Evolutionary conservation across 176 grass and related monocot genomes (phyloP).

Genomic region (Triticum turgidum): DNA sequence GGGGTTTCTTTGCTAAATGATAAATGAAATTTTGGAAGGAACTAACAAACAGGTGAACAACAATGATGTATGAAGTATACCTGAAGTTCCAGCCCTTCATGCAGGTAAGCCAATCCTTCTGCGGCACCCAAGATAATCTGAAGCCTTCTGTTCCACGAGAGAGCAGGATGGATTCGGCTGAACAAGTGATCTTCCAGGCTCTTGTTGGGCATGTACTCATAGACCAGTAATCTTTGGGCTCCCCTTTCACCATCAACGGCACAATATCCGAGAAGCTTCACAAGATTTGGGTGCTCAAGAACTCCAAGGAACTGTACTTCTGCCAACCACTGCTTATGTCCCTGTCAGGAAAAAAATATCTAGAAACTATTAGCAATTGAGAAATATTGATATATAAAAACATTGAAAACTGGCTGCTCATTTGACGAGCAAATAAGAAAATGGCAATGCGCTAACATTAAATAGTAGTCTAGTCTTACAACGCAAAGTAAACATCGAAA

Average conservation of each 20-base stretch:
- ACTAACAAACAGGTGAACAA: neutral
- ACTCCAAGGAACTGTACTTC: constrained; percentile 97
- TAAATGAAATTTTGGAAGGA: neutral
- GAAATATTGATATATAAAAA: neutral
- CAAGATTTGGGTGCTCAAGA: constrained; percentile 94
- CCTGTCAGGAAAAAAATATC: constrained; percentile 46
- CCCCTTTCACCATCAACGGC: constrained; percentile 75
- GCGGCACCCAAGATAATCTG: constrained; percentile 85
- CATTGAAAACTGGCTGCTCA: neutral
- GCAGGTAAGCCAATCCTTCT: constrained; percentile 80
- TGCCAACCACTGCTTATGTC: constrained; percentile 94
- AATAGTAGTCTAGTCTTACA: neutral
- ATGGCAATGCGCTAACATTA: neutral
- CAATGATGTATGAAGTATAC: constrained; percentile 33
- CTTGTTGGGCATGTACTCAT: constrained; percentile 91
- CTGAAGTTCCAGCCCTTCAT: constrained; percentile 87
- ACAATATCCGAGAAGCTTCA: constrained; percentile 88
- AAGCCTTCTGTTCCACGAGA: constrained; percentile 81
- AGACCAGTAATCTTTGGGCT: constrained; percentile 73
- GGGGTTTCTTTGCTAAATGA: neutral
- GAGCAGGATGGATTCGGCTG: constrained; percentile 47
- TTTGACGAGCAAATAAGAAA: neutral
- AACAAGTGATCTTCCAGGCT: constrained; percentile 96
- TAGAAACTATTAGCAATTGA: neutral
- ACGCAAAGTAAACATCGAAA: neutral